These are phyloP conservation scores for Camelina neglecta DNA, from an alignment of 345 rosid species.

Conservation along the genomic window DNA sequence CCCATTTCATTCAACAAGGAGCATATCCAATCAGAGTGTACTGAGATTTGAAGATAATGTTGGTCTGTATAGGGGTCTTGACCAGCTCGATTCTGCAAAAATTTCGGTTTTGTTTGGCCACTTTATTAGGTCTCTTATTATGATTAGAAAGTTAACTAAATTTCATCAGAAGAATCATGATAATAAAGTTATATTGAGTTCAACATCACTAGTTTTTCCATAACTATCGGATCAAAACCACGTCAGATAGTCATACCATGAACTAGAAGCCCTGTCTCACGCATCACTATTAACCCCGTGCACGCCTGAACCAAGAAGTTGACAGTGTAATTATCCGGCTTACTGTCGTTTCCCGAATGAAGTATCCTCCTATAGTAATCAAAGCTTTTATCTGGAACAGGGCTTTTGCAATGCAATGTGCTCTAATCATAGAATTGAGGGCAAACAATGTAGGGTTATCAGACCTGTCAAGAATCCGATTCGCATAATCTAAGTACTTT, in stretches of 20 bases:
- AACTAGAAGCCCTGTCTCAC: conserved; percentile 47
- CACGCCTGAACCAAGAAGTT: conserved; percentile 63
- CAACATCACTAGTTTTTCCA: background rate
- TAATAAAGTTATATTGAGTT: background rate
- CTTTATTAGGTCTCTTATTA: conserved; percentile 10
- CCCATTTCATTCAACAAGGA: no score
- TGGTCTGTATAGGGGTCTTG: conserved; percentile 43
- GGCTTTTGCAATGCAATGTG: conserved; percentile 51
- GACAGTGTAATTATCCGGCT: conserved; percentile 65
- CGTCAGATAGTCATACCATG: conserved; percentile 52
- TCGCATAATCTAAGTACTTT: conserved; percentile 50
- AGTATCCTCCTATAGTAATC: conserved; percentile 49
- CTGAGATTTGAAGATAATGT: conserved; percentile 34
- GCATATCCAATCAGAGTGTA: no score
- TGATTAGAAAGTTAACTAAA: conserved; percentile 18
- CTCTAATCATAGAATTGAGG: conserved; percentile 68
- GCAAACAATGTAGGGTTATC: conserved; percentile 53
- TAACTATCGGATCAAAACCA: conserved; percentile 49
- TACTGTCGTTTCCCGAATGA: conserved; percentile 32
- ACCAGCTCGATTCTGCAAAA: conserved; percentile 39
- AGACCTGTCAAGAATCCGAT: conserved; percentile 54
- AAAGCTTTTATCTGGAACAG: conserved; percentile 52
- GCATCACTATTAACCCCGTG: conserved; percentile 40
- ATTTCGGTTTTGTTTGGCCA: conserved; percentile 24
- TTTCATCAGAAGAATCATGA: conserved; percentile 27